phyloP scores from a whole-genome alignment of 306 rosid species.

The Prunus mira region DNA sequence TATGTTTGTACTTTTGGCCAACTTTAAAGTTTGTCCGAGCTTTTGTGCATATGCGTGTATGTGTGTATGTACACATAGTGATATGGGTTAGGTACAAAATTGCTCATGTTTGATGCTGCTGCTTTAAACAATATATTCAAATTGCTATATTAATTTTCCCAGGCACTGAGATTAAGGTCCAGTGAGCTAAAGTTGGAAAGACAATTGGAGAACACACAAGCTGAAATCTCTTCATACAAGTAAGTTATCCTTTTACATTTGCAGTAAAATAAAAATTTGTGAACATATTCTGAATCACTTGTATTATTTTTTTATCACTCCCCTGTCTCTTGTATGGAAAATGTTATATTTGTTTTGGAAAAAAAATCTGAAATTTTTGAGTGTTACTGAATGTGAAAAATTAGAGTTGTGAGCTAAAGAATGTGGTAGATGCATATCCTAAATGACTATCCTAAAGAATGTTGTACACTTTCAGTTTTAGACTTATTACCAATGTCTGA shows the following conservation, averaged over 20 bases:
- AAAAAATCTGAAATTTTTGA: background rate
- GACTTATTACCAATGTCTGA: background rate
- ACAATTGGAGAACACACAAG: constrained; percentile 76
- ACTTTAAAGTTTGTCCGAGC: background rate
- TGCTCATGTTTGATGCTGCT: background rate
- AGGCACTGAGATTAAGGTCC: constrained; percentile 94
- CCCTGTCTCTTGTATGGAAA: background rate
- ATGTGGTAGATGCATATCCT: background rate
- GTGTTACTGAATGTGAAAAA: background rate
- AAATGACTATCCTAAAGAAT: too few species aligned
- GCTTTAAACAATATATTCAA: background rate
- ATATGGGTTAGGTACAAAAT: background rate
- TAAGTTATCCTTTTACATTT: constrained; percentile 30
- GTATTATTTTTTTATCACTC: background rate
- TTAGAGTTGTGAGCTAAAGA: background rate
- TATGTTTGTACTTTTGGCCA: background rate
- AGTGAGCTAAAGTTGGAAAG: constrained; percentile 90
- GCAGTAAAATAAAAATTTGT: constrained; percentile 4
- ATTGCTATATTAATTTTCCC: constrained; percentile 12
- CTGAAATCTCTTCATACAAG: constrained; percentile 80
- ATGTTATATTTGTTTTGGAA: background rate
- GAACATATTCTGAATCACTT: background rate
- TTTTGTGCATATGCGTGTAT: background rate
- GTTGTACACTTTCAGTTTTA: background rate
- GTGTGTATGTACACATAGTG: background rate